Conservation (phyloP, 345 rosid genomes). For the Ceriops tagal region DNA sequence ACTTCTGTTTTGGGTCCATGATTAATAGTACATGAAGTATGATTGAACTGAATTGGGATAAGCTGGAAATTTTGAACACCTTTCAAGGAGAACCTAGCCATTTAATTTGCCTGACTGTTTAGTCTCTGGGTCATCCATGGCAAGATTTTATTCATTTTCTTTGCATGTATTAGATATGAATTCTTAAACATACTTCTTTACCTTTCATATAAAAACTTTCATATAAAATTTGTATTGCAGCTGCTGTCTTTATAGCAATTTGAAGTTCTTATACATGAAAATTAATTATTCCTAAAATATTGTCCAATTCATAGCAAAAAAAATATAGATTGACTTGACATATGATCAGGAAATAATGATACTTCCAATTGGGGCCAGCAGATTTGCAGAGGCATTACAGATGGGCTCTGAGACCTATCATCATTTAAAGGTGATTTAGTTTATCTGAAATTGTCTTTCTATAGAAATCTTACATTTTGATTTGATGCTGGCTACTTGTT, state of each 20-base stretch:
- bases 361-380: slow-evolving; percentile 83
- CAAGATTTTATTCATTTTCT: neutral
- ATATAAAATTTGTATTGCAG: neutral
- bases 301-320: neutral
- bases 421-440: slow-evolving; percentile 78
- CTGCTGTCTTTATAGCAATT: neutral
- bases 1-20: no score
- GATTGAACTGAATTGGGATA: neutral
- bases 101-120: no score
- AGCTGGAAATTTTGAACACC: neutral
- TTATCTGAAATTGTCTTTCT: slow-evolving; percentile 4
- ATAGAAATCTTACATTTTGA: slow-evolving; percentile 7
- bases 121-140: neutral
- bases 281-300: neutral
- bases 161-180: neutral
- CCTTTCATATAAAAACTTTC: neutral
- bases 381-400: slow-evolving; percentile 90
- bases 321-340: slow-evolving; percentile 11
- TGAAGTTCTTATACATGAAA: slow-evolving; percentile 1
- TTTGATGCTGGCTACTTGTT: neutral
- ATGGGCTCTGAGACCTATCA: slow-evolving; percentile 97
- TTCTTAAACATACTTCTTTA: neutral
- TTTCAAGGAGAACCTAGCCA: no score
- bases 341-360: slow-evolving; percentile 78
- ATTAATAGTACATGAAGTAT: no score